A percentile compares a stretch with the other conserved stretches of the same genome.
Conservation (phyloP, 192 early-diverging fungal genomes). For the Coemansia erecta region DNA sequence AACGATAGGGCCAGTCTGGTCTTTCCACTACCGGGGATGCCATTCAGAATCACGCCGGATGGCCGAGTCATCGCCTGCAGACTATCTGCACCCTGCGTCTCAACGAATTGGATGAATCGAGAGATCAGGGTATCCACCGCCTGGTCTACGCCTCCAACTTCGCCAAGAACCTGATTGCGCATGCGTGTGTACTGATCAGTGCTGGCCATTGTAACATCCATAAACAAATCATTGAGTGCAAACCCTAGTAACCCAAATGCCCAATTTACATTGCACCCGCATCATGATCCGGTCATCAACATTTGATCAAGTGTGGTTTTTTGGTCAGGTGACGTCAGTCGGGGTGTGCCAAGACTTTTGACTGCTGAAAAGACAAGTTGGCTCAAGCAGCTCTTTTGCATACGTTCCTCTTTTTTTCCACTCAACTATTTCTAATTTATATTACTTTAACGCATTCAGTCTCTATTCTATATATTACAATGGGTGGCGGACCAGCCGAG, state of each 20-base stretch:
- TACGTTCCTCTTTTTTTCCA: neutral
- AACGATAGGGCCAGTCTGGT: constrained; percentile 36
- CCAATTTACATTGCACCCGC: too few species aligned
- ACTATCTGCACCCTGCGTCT: neutral
- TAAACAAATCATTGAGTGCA: neutral
- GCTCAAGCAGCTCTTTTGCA: neutral
- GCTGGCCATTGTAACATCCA: neutral
- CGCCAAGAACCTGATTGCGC: constrained; percentile 2
- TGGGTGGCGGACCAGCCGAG: constrained; percentile 52
- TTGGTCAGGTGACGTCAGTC: constrained; percentile 6
- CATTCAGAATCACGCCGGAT: constrained; percentile 38
- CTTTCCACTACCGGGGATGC: constrained; percentile 47
- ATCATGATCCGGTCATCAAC: neutral
- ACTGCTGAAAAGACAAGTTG: neutral
- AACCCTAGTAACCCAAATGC: neutral
- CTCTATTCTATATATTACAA: constrained; percentile 5
- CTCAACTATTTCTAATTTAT: neutral
- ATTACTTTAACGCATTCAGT: neutral
- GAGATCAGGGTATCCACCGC: constrained; percentile 28
- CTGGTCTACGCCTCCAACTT: constrained; percentile 38
- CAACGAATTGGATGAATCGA: constrained; percentile 22
- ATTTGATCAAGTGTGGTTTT: neutral
- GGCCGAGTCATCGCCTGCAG: constrained; percentile 7
- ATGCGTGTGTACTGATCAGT: constrained; percentile 11
- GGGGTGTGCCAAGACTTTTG: constrained; percentile 21